These are phyloP conservation scores for Globisporangium uncinulatum DNA, from an alignment of 352 stramenopile species.

Conservation along the genomic window DNA sequence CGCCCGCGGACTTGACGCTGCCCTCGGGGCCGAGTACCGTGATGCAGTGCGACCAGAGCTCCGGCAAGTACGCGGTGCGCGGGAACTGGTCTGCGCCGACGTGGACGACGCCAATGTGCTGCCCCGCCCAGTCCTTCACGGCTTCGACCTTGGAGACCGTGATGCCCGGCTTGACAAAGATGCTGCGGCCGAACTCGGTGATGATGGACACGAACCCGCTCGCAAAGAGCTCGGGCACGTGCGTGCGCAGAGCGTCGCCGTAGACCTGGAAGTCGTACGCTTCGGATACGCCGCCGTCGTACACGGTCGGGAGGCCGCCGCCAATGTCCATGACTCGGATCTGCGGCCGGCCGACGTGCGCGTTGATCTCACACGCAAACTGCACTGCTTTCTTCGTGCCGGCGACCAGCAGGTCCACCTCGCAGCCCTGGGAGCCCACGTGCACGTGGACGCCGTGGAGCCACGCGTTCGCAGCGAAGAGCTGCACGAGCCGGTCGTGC, in stretches of 20 bases:
- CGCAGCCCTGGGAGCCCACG: constrained; percentile 84
- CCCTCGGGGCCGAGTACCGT: constrained; percentile 58
- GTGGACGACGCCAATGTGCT: constrained; percentile 84
- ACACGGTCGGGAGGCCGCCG: constrained; percentile 87
- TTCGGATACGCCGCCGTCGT: constrained; percentile 59
- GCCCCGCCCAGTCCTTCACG: constrained; percentile 77
- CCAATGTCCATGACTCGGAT: constrained; percentile 88
- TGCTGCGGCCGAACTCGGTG: constrained; percentile 88
- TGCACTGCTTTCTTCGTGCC: constrained; percentile 68
- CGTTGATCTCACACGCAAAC: constrained; percentile 79
- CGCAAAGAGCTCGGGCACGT: constrained; percentile 83
- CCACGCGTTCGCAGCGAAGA: constrained; percentile 73
- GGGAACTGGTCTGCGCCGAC: constrained; percentile 89
- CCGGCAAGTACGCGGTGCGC: constrained; percentile 80
- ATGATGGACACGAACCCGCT: constrained; percentile 75
- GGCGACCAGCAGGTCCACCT: constrained; percentile 74
- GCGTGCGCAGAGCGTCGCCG: constrained; percentile 44
- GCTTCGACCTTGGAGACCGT: constrained; percentile 87
- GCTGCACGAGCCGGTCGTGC: constrained; percentile 34
- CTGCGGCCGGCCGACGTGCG: constrained; percentile 42
- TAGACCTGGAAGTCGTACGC: constrained; percentile 85
- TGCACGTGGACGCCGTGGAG: constrained; percentile 88
- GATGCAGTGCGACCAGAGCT: constrained; percentile 81
- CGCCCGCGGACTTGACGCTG: constrained; percentile 26
- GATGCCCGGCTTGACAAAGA: constrained; percentile 86